Base-by-base conservation (phyloP, 192 early-diverging fungal genomes). In the Dimargaris cristalligena region DNA sequence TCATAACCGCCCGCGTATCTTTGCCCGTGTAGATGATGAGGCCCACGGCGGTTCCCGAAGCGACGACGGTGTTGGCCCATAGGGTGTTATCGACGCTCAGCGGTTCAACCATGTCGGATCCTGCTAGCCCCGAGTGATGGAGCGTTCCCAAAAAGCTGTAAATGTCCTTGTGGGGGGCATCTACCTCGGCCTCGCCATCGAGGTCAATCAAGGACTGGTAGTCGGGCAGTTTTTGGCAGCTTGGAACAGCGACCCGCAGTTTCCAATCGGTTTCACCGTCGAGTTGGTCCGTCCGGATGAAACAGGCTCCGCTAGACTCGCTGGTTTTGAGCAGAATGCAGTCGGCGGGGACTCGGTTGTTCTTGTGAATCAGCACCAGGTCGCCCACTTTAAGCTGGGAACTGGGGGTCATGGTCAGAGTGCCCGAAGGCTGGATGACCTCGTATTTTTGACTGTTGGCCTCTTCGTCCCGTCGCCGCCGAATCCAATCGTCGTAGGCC, bases 251-350 rank as follows among this genome's bases (percentile, higher is more conserved):
- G 25, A 93, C 67, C 46, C 87, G 73, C 61, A 97, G 71, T 73
- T 97, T 97, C 92, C 92, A 94, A 66, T 97, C 92, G 0, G 94
- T 97, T 63, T 97, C 94, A 59, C 94, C 94, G 60, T 97, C 94
- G 30, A 97, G 75, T 66, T 97, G 92, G 71, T 94, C 94, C 0
- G 94, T 97, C 33, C 92, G 75, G 66, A 97, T 92, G 74, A 97
- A 97, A 60, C 88, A 92, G 13, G 90, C 80, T 0, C 94, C 94
- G 13, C 74, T 76, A 23, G 69, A 62, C 60, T 97, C 91, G 10
- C 81, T 83, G 6, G 94, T 93, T 45, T 86, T 71, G 48, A 97
- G 57, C 51, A 97, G 65, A 4, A 97, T 73, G 72, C 91, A 80
- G 67, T 97, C 94, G 11, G 92, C 91, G 11, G 94, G 94, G 25